These are phyloP conservation scores for Cercospora janseana DNA, from an alignment of 2,329 filamentous ascomycete species.

Conservation along the genomic window DNA sequence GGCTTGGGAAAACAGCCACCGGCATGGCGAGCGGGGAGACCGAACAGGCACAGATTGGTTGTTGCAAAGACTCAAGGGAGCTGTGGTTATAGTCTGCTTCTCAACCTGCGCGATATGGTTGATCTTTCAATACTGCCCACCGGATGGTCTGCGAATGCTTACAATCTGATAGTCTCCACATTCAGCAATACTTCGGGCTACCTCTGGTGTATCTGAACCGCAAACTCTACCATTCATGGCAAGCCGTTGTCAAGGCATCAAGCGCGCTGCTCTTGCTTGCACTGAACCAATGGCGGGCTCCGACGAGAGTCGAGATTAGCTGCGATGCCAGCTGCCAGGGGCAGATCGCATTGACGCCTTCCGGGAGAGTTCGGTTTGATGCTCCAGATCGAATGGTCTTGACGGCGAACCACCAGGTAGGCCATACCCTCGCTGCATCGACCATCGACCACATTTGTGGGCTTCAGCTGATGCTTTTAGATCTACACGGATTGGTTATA, in stretches of 20 bases:
- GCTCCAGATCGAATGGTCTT: slow-evolving; percentile 79
- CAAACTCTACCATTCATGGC: slow-evolving; percentile 5
- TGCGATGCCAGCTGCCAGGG: slow-evolving; percentile 76
- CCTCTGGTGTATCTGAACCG: slow-evolving; percentile 8
- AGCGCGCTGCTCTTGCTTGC: slow-evolving; percentile 72
- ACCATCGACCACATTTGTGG: not conserved
- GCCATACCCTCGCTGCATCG: not conserved
- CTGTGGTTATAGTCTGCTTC: slow-evolving; percentile 5
- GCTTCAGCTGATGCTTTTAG: slow-evolving; percentile 5
- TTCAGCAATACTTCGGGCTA: slow-evolving; percentile 18
- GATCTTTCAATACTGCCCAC: not conserved
- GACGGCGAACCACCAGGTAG: slow-evolving; percentile 75
- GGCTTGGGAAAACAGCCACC: not conserved
- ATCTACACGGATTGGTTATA: slow-evolving; percentile 78
- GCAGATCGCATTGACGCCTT: slow-evolving; percentile 65
- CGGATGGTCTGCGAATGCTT: not conserved
- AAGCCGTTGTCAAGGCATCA: slow-evolving; percentile 57
- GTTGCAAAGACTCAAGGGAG: not conserved
- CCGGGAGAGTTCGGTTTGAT: slow-evolving; percentile 69
- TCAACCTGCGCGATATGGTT: slow-evolving; percentile 4
- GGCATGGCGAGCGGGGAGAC: not conserved
- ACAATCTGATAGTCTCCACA: slow-evolving; percentile 13
- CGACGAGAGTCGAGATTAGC: slow-evolving; percentile 74
- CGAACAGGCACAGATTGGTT: not conserved
- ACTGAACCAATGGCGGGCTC: slow-evolving; percentile 81